These are phyloP conservation scores for Casuarina glauca DNA, from an alignment of 306 rosid species.

Conservation along the genomic window DNA sequence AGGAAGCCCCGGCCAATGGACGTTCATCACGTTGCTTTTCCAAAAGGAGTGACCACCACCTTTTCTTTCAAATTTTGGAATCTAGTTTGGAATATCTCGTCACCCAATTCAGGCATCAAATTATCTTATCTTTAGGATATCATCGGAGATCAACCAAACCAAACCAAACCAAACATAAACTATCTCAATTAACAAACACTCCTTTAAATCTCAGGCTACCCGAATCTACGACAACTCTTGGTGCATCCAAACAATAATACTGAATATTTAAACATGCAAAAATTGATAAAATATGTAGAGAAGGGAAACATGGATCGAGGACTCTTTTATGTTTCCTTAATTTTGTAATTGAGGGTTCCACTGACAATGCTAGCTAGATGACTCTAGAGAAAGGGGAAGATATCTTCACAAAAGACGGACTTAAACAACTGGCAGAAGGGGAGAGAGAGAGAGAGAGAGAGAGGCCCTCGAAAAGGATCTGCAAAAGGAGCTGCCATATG, in stretches of 20 bases:
- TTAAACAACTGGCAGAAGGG: not conserved
- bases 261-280: not conserved
- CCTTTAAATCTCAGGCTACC: not conserved
- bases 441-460: not conserved
- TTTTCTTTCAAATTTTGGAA: constrained; percentile 21
- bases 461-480: constrained; percentile 5
- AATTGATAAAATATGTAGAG: not conserved
- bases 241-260: not conserved
- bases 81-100: constrained; percentile 26
- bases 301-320: not conserved
- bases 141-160: not conserved
- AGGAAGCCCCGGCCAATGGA: constrained; percentile 9
- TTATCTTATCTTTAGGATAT: constrained; percentile 5
- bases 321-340: too few relatives aligned
- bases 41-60: constrained; percentile 40
- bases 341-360: too few relatives aligned
- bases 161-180: not conserved
- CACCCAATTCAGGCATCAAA: constrained; percentile 28
- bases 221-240: not conserved
- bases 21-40: constrained; percentile 14
- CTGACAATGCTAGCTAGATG: too few relatives aligned
- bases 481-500: constrained; percentile 19
- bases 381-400: too few relatives aligned
- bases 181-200: too few relatives aligned
- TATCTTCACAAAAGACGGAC: too few relatives aligned